A percentile compares a stretch with the other conserved stretches of the same genome.
Conservation (phyloP, 306 rosid genomes). For the Inga leiocalycina region DNA sequence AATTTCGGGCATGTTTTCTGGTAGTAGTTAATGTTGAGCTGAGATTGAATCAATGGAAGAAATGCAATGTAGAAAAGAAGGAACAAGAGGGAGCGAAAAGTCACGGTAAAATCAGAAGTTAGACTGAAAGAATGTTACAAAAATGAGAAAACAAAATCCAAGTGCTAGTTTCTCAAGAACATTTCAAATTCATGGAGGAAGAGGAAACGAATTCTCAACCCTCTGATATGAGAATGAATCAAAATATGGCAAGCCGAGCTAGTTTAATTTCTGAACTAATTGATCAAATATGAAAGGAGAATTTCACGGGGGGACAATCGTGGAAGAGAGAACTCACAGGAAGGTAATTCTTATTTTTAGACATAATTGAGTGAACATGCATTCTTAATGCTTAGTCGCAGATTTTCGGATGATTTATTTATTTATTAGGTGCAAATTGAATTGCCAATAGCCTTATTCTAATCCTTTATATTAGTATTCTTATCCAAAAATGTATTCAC, state of each 20-base stretch:
- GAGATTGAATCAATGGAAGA: constrained; percentile 32
- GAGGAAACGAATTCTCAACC: neutral
- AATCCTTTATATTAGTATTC: neutral
- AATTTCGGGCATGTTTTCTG: constrained; percentile 52
- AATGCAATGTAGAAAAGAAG: constrained; percentile 11
- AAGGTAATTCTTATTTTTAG: constrained; percentile 38
- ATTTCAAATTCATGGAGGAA: neutral
- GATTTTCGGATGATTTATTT: neutral
- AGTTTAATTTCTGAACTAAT: neutral
- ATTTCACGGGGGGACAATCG: neutral
- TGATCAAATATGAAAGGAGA: neutral
- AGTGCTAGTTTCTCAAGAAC: neutral
- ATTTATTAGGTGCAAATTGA: constrained; percentile 24
- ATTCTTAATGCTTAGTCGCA: no score
- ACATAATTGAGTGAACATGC: neutral
- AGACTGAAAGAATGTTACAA: neutral
- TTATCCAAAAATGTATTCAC: neutral
- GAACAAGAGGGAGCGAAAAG: constrained; percentile 18
- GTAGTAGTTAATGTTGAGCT: constrained; percentile 47
- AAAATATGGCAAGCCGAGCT: neutral
- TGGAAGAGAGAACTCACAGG: constrained; percentile 61
- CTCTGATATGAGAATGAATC: neutral
- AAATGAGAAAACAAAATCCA: neutral
- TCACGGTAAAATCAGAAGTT: constrained; percentile 26
- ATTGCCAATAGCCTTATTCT: neutral